Base-by-base conservation (phyloP, 164 flowering plant species). In the Tetracentron sinense region DNA sequence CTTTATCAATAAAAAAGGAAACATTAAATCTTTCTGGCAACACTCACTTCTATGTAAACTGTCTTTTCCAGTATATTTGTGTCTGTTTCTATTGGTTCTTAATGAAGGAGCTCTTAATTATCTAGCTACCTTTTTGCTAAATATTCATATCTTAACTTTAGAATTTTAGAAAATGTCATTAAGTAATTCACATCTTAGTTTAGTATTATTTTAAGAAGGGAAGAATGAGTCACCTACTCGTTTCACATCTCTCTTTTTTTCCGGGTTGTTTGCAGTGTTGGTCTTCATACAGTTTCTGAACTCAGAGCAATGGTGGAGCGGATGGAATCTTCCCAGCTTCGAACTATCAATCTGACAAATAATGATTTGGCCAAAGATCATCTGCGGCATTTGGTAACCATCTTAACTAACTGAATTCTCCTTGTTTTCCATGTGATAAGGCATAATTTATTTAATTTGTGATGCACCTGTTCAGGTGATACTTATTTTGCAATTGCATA, bases 291-390 rank as follows among this genome's bases (percentile, higher is more conserved):
- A 27, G 78, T 58, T 61, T 66, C 67, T 47, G 97, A 88, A 64
- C 94, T 95, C 22, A 60, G 71, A 67, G 90, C 59, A 61, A 83
- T 92, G 96, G 69, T 81, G 73, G 74, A 80, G 47, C 75, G 97
- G 56, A 79, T 95, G 92, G 78, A 90, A 47, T 79, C 84, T 63
- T 74, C 89, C 65, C 68, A 81, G 54, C 86, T 95, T 26, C 65
- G 54, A 66, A 92, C 99, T 31, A 60, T 69, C 52, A 76, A 95
- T 75, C 84, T 89, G 60, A 95, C 97, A 56, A 55, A 71, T 28
- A 81, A 83, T 77, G 99, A 87, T 78, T 75, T 95, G 81, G 97
- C 84, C 48, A 95, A 95, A 78, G 99, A 95, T 77, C 99, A 95
- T 70, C 63, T 95, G 49, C 84, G 96, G 7, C 89, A 92, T 79